Evolutionary conservation across 305 asterid species (phyloP), one percentile per base, ranked within the genome.

Genomic region (Fraxinus dipetala): DNA sequence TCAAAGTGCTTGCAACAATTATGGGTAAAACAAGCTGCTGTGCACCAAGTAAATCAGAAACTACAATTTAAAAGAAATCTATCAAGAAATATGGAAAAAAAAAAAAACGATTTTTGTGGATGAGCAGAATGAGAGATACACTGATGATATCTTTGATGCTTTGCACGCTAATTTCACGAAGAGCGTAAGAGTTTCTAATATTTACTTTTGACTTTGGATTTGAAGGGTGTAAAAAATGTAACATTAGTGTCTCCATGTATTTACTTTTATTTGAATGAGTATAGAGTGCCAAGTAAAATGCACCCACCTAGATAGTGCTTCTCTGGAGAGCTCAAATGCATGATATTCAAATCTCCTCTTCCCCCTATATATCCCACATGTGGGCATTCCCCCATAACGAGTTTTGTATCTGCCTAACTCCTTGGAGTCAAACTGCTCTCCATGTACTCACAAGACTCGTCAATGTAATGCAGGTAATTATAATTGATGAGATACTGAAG

Each of bases 401-500:
- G 35, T 11, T 65, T 63, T 26, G 34, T 10, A 22, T 63, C 6
- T 26, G 35, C 10, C n/a, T 9, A 10, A 22, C 3, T 4, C 34
- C 18, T 63, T 26, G 34, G 30, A 20, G 22, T 65, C 30, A 65
- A 24, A 65, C 28, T 63, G 34, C 0, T 63, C 34, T 10, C n/a
- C n/a, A 11, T 10, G 18, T 65, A 65, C 20, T 26, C 32, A 26
- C 1, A 26, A 26, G 34, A 4, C 35, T 11, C 8, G 40, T 56
- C 79, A 54, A 79, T 82, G 43, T 78, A 45, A 79, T 90, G 83
- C 92, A 96, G 98, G 99, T 94, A 76, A 93, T 96, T 84, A 84
- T 96, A 77, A 96, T 96, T 26, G 99, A 96, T 87, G 99, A 96
- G 91, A 89, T 96, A 82, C 84, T 96, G 89, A 96, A 96, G 92